phyloP scores from a whole-genome alignment of 1,139 yeast genomes.

The Magnusiomyces suaveolens region DNA sequence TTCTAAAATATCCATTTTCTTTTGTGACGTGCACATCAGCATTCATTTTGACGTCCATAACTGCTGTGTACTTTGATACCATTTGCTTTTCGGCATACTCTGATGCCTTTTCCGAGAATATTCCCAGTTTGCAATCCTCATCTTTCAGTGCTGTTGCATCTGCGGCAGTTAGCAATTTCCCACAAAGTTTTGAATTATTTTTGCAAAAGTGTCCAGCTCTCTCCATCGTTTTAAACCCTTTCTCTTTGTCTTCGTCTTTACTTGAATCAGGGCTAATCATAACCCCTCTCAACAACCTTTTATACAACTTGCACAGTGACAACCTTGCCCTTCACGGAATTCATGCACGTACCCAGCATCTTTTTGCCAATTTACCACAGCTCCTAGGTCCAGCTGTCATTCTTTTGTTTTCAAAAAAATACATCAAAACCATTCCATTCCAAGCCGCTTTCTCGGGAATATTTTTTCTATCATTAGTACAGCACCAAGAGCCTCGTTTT shows the following conservation, averaged over 20 bases:
- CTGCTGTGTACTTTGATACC: slow-evolving; percentile 51
- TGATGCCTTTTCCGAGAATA: neutral
- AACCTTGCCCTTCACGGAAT: slow-evolving; percentile 74
- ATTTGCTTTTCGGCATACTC: slow-evolving; percentile 21
- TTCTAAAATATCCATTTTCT: slow-evolving; percentile 23
- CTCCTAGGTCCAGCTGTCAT: slow-evolving; percentile 67
- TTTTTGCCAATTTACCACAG: slow-evolving; percentile 66
- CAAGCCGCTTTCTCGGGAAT: slow-evolving; percentile 57
- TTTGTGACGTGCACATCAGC: slow-evolving; percentile 23
- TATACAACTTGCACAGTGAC: slow-evolving; percentile 50
- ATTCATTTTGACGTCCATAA: slow-evolving; percentile 28
- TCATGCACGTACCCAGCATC: slow-evolving; percentile 69
- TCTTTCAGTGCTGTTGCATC: neutral
- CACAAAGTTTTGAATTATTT: neutral
- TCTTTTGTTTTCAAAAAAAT: slow-evolving; percentile 28
- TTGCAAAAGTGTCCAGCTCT: neutral
- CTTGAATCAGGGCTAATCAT: slow-evolving; percentile 36
- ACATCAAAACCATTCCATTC: slow-evolving; percentile 32
- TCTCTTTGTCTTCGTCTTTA: neutral
- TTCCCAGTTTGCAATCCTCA: neutral
- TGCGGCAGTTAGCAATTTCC: neutral
- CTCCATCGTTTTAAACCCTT: neutral
- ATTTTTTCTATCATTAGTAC: slow-evolving; percentile 52
- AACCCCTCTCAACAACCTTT: slow-evolving; percentile 67
- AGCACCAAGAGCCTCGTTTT: slow-evolving; percentile 90